Base-by-base conservation (phyloP, 1,139 yeast species). In the Yamadazyma triangularis region DNA sequence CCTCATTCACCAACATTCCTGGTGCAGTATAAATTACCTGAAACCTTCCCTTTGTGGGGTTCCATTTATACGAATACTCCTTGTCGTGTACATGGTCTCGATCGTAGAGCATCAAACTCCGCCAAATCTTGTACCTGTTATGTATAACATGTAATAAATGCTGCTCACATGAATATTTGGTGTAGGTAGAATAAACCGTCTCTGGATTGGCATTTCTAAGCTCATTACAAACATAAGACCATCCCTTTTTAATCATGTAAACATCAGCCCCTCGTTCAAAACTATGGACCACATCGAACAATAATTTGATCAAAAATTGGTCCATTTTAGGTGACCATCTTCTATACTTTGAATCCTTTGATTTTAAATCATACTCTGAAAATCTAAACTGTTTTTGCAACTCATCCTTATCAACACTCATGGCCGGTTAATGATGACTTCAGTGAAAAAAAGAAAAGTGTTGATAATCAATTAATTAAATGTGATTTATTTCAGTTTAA, bases 281-380 rank as follows among this genome's bases (percentile, higher is more conserved):
- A 33, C 63, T 56, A 40, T 62, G 69, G 2, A 60, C 67, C 10
- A 63, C 61, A 36, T 63, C 68, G 4, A 61, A 52, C 10, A 64
- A 44, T 13, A 64, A 41, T 32, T 54, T 58, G 27, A 64, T 50
- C 15, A 64, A 47, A 34, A 39, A 58, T 35, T 57, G 64, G 37
- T 64, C 70, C 70, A 64, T 64, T 25, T 50, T 51, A 1, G 70
- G 66, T 0, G 67, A 51, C 70, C 70, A 64, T 40, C 70, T 36
- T 29, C 60, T 53, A 42, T 64, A 64, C 36, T 64, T 64, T 8
- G 70, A 58, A 29, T 60, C 67, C 28, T 53, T 51, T 4, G 64
- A 56, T 38, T 63, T 63, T 38, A 60, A 43, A 32, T 62, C 69
- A 31, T 48, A 58, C 3, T 39, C 36, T n/a, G 39, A 29, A 16